These are phyloP conservation scores for Camelina neglecta DNA, from an alignment of 345 rosid species.

Conservation along the genomic window DNA sequence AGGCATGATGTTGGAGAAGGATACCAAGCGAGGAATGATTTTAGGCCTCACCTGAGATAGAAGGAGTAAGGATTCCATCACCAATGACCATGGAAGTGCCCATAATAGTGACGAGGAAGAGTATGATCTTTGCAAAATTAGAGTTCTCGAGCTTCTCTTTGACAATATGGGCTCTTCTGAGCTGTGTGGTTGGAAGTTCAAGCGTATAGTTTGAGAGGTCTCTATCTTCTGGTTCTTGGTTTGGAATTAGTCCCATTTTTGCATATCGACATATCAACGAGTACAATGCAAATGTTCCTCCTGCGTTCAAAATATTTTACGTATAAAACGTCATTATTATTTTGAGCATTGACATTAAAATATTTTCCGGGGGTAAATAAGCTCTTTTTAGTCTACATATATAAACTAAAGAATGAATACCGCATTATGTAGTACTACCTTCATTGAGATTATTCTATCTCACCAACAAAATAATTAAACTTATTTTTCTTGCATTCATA, in stretches of 20 bases:
- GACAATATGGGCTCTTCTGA: slow-evolving; percentile 50
- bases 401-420: no score
- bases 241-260: slow-evolving; percentile 65
- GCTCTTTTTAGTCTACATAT: no score
- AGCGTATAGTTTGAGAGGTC: slow-evolving; percentile 70
- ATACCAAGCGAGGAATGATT: no score
- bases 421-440: no score
- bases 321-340: neutral
- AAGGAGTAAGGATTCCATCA: slow-evolving; percentile 83
- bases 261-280: slow-evolving; percentile 64
- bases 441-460: no score
- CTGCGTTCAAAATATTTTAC: slow-evolving; percentile 33
- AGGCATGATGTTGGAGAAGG: no score
- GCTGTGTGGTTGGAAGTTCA: slow-evolving; percentile 53
- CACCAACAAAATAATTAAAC: no score
- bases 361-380: no score
- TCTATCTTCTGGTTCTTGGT: slow-evolving; percentile 67
- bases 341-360: no score
- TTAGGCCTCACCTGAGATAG: slow-evolving; percentile 44
- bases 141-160: slow-evolving; percentile 60
- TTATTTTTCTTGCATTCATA: no score
- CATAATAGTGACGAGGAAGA: slow-evolving; percentile 70
- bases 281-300: slow-evolving; percentile 83
- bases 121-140: slow-evolving; percentile 41
- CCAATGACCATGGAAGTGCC: slow-evolving; percentile 89